Percentiles rank a stretch among this genome's conserved stretches.
These are phyloP conservation scores for Choanephora cucurbitarum DNA, from an alignment of 371 early-diverging fungal genomes.

Conservation along the genomic window DNA sequence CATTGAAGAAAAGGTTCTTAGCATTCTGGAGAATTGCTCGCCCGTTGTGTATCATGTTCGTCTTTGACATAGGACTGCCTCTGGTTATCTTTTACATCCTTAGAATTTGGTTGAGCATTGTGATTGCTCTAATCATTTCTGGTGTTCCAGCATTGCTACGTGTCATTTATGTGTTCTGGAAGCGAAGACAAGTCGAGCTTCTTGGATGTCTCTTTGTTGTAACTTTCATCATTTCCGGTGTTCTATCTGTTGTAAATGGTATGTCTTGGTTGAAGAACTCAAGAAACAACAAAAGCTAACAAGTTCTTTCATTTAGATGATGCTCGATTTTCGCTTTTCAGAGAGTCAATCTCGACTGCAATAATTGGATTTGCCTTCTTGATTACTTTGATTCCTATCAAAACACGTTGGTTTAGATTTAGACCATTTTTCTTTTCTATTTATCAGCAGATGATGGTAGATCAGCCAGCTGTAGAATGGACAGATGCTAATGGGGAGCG, in stretches of 20 bases:
- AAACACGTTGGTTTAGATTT: constrained; percentile 32
- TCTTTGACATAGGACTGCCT: constrained; percentile 36
- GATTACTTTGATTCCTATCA: constrained; percentile 42
- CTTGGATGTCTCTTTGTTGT: constrained; percentile 44
- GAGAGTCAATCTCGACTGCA: constrained; percentile 46
- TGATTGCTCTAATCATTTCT: constrained; percentile 51
- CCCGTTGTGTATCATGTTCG: background rate
- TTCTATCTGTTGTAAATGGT: constrained; percentile 41
- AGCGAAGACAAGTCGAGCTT: constrained; percentile 36
- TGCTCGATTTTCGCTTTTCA: constrained; percentile 43
- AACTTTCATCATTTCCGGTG: constrained; percentile 43
- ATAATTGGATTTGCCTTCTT: constrained; percentile 47
- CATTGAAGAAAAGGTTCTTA: background rate
- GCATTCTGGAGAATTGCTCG: background rate
- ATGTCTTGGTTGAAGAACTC: background rate
- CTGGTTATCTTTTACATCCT: constrained; percentile 40
- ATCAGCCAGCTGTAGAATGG: constrained; percentile 5
- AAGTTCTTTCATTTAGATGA: constrained; percentile 41
- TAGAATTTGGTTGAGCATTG: constrained; percentile 23
- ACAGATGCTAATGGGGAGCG: constrained; percentile 9
- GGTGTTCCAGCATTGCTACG: constrained; percentile 48
- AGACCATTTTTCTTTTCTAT: constrained; percentile 39
- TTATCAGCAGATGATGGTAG: constrained; percentile 6
- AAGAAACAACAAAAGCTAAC: too few species aligned
- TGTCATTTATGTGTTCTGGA: constrained; percentile 29